Conservation (phyloP, 768 basidiomycete genomes). For the Agrocybe praecox region DNA sequence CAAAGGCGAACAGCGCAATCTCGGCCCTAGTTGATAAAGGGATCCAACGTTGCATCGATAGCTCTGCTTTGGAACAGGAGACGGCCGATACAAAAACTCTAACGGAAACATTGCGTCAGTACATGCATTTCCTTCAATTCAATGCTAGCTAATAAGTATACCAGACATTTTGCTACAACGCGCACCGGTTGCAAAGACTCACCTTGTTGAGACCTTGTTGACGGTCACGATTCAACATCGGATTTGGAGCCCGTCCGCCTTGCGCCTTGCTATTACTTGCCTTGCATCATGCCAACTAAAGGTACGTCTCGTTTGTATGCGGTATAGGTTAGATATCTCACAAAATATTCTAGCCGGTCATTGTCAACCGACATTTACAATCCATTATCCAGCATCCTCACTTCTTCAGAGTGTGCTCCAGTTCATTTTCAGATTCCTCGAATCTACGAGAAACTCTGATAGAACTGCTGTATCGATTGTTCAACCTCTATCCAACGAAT, state of each 20-base stretch:
- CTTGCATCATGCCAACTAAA: slow-evolving; percentile 55
- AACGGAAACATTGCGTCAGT: slow-evolving; percentile 39
- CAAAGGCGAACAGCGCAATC: slow-evolving; percentile 24
- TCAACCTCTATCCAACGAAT: slow-evolving; percentile 75
- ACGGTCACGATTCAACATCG: slow-evolving; percentile 62
- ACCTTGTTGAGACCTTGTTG: slow-evolving; percentile 73
- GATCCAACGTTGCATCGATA: slow-evolving; percentile 55
- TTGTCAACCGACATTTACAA: slow-evolving; percentile 79
- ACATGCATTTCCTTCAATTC: slow-evolving; percentile 16
- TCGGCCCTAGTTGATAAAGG: slow-evolving; percentile 43
- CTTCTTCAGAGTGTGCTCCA: slow-evolving; percentile 51
- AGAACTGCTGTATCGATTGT: slow-evolving; percentile 63
- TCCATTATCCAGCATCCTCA: slow-evolving; percentile 69
- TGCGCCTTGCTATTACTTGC: slow-evolving; percentile 46
- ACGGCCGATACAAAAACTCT: slow-evolving; percentile 20
- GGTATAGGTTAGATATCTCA: neutral
- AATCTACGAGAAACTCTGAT: slow-evolving; percentile 50
- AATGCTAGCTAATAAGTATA: slow-evolving; percentile 3
- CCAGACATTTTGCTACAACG: slow-evolving; percentile 32
- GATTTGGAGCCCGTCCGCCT: slow-evolving; percentile 41
- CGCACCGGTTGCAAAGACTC: slow-evolving; percentile 43
- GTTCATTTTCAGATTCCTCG: slow-evolving; percentile 17
- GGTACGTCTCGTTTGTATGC: slow-evolving; percentile 50
- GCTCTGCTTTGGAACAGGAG: slow-evolving; percentile 37
- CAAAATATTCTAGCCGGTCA: slow-evolving; percentile 48